Evolutionary conservation across 305 asterid species (phyloP).

Genomic region (Solanum hybrid): DNA sequence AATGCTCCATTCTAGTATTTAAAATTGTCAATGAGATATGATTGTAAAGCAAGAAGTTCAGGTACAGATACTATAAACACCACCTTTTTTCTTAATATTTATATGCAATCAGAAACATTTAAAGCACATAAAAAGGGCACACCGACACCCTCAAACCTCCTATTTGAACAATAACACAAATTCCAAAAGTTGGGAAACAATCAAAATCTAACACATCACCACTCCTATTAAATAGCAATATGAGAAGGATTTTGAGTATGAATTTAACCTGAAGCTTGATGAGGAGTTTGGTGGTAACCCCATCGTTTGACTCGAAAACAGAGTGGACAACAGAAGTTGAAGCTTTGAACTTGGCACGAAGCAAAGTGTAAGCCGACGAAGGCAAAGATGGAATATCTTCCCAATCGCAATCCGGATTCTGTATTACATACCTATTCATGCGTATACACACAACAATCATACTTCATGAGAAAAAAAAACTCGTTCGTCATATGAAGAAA

Average conservation of each 20-base stretch:
- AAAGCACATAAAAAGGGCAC: neutral
- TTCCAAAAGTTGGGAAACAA: neutral
- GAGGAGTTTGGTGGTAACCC: constrained; percentile 89
- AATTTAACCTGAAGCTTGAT: constrained; percentile 56
- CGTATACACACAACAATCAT: neutral
- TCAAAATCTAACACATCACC: neutral
- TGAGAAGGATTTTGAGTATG: neutral
- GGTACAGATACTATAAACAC: neutral
- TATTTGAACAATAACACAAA: neutral
- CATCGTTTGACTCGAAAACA: constrained; percentile 56
- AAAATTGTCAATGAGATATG: neutral
- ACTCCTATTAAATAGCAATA: neutral
- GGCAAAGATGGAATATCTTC: constrained; percentile 82
- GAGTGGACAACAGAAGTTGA: constrained; percentile 60
- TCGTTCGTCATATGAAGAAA: neutral
- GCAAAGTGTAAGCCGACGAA: constrained; percentile 59
- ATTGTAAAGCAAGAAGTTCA: neutral
- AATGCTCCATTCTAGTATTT: constrained; percentile 68
- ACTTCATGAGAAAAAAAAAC: neutral
- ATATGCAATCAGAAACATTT: neutral
- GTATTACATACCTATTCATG: constrained; percentile 33
- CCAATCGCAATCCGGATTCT: constrained; percentile 67
- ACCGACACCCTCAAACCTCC: neutral
- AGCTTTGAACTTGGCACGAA: constrained; percentile 57
- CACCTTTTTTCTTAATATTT: neutral